These are phyloP conservation scores for Leishmania martiniquensis DNA, from an alignment of 208 protist genomes.

Conservation along the genomic window DNA sequence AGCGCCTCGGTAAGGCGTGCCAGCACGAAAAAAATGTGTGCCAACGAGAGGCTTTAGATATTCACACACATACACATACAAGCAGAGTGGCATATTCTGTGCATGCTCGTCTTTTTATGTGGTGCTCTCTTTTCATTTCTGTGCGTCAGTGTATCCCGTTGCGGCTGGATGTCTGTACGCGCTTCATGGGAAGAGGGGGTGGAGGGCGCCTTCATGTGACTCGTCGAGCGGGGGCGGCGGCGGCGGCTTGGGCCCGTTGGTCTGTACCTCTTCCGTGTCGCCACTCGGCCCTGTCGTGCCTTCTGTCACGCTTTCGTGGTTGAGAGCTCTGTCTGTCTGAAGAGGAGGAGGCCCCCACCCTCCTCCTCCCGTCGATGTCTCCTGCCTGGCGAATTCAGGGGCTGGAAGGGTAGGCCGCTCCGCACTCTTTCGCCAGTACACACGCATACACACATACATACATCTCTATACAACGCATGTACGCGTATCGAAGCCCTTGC, in stretches of 20 bases:
- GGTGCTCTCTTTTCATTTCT: not conserved
- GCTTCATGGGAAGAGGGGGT: not conserved
- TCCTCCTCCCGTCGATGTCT: not conserved
- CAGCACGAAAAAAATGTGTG: no score
- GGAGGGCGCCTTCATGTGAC: not conserved
- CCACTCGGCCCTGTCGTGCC: no score
- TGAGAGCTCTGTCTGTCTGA: no score
- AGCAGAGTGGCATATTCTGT: no score
- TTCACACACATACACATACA: no score
- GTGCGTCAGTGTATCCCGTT: not conserved
- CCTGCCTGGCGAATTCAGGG: not conserved
- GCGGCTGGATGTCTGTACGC: not conserved
- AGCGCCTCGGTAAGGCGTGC: no score
- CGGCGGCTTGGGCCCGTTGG: no score
- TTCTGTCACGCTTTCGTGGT: no score
- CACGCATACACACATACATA: not conserved
- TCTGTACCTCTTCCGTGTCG: no score
- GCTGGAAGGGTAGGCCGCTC: not conserved
- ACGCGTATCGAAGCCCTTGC: not conserved
- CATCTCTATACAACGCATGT: not conserved
- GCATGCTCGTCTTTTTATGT: not conserved
- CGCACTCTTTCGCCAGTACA: not conserved
- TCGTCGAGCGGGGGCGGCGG: not conserved
- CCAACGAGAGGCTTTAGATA: no score
- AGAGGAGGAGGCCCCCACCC: no score